phyloP scores from a whole-genome alignment of 495 filamentous ascomycete species.

The Xylaria acuta region DNA sequence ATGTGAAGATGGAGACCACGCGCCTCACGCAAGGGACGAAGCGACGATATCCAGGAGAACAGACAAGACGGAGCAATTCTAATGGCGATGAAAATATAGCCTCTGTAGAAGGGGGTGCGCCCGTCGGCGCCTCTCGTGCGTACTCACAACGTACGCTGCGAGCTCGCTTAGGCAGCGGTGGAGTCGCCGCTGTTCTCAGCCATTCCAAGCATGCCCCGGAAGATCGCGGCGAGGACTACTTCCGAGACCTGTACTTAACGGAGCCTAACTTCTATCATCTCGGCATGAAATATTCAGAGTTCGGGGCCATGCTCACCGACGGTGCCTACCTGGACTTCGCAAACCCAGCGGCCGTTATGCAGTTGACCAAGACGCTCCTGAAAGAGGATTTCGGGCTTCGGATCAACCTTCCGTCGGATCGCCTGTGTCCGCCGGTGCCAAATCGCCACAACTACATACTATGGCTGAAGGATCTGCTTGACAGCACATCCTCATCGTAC shows the following conservation, averaged over 20 bases:
- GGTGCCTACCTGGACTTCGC: conserved; percentile 81
- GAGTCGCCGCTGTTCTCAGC: too few relatives aligned
- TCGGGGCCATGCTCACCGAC: conserved; percentile 53
- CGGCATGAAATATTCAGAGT: conserved; percentile 40
- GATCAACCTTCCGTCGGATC: conserved; percentile 73
- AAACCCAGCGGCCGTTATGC: conserved; percentile 76
- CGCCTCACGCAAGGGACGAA: conserved; percentile 26
- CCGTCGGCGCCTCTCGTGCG: background rate
- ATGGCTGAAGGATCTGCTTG: conserved; percentile 86
- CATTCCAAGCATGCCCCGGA: background rate
- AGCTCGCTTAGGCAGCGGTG: background rate
- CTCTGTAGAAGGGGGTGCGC: background rate
- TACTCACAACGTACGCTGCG: background rate
- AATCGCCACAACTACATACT: conserved; percentile 89
- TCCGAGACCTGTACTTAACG: conserved; percentile 42
- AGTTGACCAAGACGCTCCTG: conserved; percentile 82
- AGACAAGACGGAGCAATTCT: background rate
- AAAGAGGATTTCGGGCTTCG: conserved; percentile 74
- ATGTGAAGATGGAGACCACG: conserved; percentile 13
- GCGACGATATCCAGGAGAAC: conserved; percentile 31
- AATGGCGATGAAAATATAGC: background rate
- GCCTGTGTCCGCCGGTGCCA: conserved; percentile 90
- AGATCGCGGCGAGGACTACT: conserved; percentile 42
- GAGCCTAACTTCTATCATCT: conserved; percentile 47
- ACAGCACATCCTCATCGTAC: conserved; percentile 70